A percentile compares a stretch with the other conserved stretches of the same genome.
Conservation (phyloP, 1,284 basidiomycete species). For the Melanopsichium pennsylvanicum region DNA sequence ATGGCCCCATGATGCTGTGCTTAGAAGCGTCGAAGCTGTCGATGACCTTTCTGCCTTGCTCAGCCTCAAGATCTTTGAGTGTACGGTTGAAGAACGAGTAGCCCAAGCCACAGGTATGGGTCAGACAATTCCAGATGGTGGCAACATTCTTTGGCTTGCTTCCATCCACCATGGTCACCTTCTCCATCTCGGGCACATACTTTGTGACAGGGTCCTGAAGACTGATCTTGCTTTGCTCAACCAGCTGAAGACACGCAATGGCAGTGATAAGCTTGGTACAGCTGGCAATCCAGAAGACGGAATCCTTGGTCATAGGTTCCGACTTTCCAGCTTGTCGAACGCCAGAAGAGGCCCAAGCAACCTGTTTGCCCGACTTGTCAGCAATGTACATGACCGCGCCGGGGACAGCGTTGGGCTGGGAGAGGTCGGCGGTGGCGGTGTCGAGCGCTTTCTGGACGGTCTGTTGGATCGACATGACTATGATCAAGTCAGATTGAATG, state of each 20-base stretch:
- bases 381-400: slow-evolving; percentile 53
- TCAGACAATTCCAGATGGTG: slow-evolving; percentile 45
- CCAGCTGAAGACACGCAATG: slow-evolving; percentile 62
- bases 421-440: slow-evolving; percentile 19
- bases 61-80: slow-evolving; percentile 21
- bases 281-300: slow-evolving; percentile 53
- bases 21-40: slow-evolving; percentile 23
- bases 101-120: slow-evolving; percentile 39
- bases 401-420: slow-evolving; percentile 32
- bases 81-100: slow-evolving; percentile 49
- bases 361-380: slow-evolving; percentile 47
- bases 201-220: slow-evolving; percentile 52
- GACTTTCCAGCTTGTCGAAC: slow-evolving; percentile 40
- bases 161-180: slow-evolving; percentile 41
- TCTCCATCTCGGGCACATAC: slow-evolving; percentile 55
- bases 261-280: slow-evolving; percentile 65
- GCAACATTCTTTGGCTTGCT: slow-evolving; percentile 41
- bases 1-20: slow-evolving; percentile 22
- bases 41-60: slow-evolving; percentile 28
- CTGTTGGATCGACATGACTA: slow-evolving; percentile 30
- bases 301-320: slow-evolving; percentile 49
- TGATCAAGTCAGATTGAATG: slow-evolving; percentile 9
- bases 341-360: slow-evolving; percentile 49
- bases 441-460: slow-evolving; percentile 33
- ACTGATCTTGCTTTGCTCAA: slow-evolving; percentile 58